These are phyloP conservation scores for Cladosporium velox DNA, from an alignment of 2,329 filamentous ascomycete species.

Conservation along the genomic window DNA sequence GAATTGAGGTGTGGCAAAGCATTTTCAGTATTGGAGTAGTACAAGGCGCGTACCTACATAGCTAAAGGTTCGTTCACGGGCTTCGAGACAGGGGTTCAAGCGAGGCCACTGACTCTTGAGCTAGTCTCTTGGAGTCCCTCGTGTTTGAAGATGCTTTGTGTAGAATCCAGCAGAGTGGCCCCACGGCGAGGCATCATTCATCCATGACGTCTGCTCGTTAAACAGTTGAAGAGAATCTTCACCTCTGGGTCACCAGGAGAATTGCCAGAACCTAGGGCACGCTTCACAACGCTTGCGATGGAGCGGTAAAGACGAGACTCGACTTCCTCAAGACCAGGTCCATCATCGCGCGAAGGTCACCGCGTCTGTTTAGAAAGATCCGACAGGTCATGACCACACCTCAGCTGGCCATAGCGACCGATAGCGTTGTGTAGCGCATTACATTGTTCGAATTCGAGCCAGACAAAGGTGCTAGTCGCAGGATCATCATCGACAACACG, in stretches of 20 bases:
- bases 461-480: background rate
- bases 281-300: background rate
- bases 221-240: background rate
- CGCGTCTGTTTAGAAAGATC: background rate
- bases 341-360: background rate
- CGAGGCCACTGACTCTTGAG: no score
- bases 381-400: background rate
- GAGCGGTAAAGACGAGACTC: background rate
- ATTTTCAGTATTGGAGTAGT: no score
- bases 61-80: no score
- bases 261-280: background rate
- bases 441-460: background rate
- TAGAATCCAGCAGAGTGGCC: no score
- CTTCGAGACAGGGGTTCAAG: no score
- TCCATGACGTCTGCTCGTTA: no score
- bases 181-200: no score
- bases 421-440: background rate
- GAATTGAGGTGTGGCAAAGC: no score
- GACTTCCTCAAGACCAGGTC: background rate
- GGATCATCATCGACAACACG: background rate
- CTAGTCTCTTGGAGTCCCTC: no score
- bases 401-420: background rate
- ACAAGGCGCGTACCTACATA: no score
- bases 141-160: no score
- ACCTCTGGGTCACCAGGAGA: background rate